Base-by-base conservation (phyloP, 441 rosid genomes). In the Populus hybrid region DNA sequence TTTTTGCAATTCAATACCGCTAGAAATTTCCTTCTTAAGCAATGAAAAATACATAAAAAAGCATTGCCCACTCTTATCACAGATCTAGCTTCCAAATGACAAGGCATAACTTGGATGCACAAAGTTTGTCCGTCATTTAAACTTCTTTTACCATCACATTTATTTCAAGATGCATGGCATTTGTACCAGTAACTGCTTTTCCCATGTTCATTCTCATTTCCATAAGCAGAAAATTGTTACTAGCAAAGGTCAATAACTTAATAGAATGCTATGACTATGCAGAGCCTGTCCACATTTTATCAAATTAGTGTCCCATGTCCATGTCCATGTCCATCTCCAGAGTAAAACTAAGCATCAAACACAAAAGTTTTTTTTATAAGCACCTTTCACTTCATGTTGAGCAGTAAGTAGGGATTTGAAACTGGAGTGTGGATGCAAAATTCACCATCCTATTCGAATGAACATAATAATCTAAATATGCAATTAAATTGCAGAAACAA, bases 401-500 rank as follows among this genome's bases (percentile, higher is more conserved):
- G 35, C 24, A 65, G 66, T 50, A 28, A 23, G 8, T 9, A 26
- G 9, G 23, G 59, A 36, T n/a, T 35, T 20, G 2, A 77, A 35
- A 35, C 59, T 67, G 40, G 33, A 56, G 1, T 50, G 26, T 12
- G 9, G 3, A 7, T 42, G 20, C n/a, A 61, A 69, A 69, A 63
- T 59, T 50, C 70, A 74, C 42, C 74, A 59, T 40, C 68, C 24
- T 33, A 45, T 45, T n/a, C 28, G 53, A 29, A 74, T 64, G 63
- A 24, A 26, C 35, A 64, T 9, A 11, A 35, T 36, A 64, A 67
- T 75, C 66, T 50, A 31, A 50, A 28, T 40, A 12, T 29, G 64
- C 38, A 64, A 29, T 31, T n/a, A 29, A 21, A 75, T 68, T 56
- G 24, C 35, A 23, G 24, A 26, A 67, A n/a, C 10, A 75, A 45